These are phyloP conservation scores for Colletotrichum tabaci DNA, from an alignment of 2,329 filamentous ascomycete genomes.

Conservation along the genomic window DNA sequence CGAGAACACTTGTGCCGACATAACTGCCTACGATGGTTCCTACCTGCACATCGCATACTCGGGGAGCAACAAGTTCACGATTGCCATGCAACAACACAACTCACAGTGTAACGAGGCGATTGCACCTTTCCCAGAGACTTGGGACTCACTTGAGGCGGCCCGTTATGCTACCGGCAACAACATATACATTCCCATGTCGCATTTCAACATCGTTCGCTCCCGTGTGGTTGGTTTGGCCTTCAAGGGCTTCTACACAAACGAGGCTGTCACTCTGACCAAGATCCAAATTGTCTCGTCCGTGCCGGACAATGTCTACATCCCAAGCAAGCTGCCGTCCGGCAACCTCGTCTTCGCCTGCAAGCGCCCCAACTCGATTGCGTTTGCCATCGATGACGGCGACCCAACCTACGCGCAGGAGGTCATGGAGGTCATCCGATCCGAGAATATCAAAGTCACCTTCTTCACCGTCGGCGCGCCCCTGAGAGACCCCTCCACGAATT, in stretches of 20 bases:
- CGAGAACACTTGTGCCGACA: slow-evolving; percentile 52
- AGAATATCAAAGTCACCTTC: slow-evolving; percentile 77
- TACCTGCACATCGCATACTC: slow-evolving; percentile 77
- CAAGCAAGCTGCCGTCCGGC: slow-evolving; percentile 73
- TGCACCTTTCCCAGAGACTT: slow-evolving; percentile 75
- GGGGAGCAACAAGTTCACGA: slow-evolving; percentile 74
- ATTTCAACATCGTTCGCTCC: slow-evolving; percentile 74
- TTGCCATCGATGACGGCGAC: slow-evolving; percentile 79
- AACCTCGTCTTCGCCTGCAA: slow-evolving; percentile 75
- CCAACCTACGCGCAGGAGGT: slow-evolving; percentile 59
- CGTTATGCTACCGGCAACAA: slow-evolving; percentile 69
- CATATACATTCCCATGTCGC: slow-evolving; percentile 77
- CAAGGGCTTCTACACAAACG: slow-evolving; percentile 73
- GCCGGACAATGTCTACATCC: slow-evolving; percentile 67
- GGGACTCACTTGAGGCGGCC: slow-evolving; percentile 77
- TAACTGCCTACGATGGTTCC: slow-evolving; percentile 70
- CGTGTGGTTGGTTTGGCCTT: slow-evolving; percentile 72
- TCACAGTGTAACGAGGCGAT: slow-evolving; percentile 67
- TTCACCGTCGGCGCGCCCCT: slow-evolving; percentile 79
- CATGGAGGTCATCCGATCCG: slow-evolving; percentile 73
- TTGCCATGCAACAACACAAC: slow-evolving; percentile 79
- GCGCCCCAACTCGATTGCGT: slow-evolving; percentile 78
- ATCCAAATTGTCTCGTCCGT: slow-evolving; percentile 73
- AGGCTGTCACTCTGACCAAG: slow-evolving; percentile 65
- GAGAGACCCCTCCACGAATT: slow-evolving; percentile 70